These are phyloP conservation scores for Ophryocystis elektroscirrha DNA, from an alignment of 169 alveolate genomes.

Conservation along the genomic window DNA sequence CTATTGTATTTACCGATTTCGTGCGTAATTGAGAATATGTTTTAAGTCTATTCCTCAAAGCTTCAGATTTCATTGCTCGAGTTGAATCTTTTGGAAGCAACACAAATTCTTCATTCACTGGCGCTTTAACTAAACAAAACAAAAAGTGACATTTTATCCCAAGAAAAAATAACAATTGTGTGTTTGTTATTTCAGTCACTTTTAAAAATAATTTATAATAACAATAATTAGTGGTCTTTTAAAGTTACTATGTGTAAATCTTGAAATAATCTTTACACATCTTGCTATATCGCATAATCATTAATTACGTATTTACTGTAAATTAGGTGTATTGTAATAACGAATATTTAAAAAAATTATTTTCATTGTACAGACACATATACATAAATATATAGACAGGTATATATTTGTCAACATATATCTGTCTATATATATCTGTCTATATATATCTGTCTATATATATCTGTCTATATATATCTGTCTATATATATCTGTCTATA, in stretches of 20 bases:
- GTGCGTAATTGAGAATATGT: too few species aligned
- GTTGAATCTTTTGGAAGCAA: too few species aligned
- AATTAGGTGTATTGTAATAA: neutral
- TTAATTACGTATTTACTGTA: neutral
- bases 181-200: neutral
- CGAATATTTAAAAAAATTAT: neutral
- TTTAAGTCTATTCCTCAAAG: too few species aligned
- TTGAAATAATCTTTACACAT: neutral
- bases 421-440: too few species aligned
- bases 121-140: neutral
- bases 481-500: too few species aligned
- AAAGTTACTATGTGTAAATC: conserved; percentile 2
- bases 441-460: too few species aligned
- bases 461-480: too few species aligned
- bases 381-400: too few species aligned
- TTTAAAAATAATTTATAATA: neutral
- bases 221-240: neutral
- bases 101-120: too few species aligned
- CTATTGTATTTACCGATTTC: too few species aligned
- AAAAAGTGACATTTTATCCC: neutral
- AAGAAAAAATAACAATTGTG: neutral
- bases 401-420: too few species aligned
- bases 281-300: conserved; percentile 5
- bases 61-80: too few species aligned
- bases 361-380: neutral